These are phyloP conservation scores for Cyamopsis tetragonoloba DNA, from an alignment of 306 rosid genomes.

Conservation along the genomic window DNA sequence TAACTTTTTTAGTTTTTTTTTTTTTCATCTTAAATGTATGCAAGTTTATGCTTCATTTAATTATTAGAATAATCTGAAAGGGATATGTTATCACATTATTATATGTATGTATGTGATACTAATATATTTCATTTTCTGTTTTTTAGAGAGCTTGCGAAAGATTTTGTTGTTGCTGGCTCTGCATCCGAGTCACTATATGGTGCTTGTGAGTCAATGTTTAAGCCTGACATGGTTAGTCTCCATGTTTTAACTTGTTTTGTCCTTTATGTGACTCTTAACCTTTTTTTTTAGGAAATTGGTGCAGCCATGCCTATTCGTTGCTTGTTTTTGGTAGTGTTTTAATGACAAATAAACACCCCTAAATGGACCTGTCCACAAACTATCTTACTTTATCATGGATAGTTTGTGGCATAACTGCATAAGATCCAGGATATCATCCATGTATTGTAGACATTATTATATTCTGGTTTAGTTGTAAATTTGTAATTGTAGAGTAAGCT, in stretches of 20 bases:
- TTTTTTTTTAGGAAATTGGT: background rate
- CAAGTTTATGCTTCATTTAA: background rate
- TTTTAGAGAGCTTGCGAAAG: conserved; percentile 5
- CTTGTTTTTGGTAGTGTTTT: background rate
- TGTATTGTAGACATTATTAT: background rate
- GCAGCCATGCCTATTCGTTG: background rate
- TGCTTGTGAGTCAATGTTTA: conserved; percentile 17
- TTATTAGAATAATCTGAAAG: background rate
- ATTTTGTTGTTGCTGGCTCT: conserved; percentile 8
- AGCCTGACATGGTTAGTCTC: conserved; percentile 15
- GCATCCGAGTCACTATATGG: conserved; percentile 8
- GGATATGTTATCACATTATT: background rate
- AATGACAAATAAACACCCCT: background rate
- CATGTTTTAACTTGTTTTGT: background rate
- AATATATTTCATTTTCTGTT: background rate
- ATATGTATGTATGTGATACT: background rate
- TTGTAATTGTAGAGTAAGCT: too few relatives aligned
- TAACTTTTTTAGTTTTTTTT: background rate
- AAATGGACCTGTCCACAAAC: background rate
- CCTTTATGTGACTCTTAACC: background rate
- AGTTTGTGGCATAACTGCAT: background rate
- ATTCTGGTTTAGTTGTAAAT: too few relatives aligned
- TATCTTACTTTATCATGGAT: background rate
- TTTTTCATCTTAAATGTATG: too few relatives aligned
- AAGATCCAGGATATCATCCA: background rate